Evolutionary conservation across 202 grass and related monocot species (phyloP).

Genomic region (Setaria viridis): DNA sequence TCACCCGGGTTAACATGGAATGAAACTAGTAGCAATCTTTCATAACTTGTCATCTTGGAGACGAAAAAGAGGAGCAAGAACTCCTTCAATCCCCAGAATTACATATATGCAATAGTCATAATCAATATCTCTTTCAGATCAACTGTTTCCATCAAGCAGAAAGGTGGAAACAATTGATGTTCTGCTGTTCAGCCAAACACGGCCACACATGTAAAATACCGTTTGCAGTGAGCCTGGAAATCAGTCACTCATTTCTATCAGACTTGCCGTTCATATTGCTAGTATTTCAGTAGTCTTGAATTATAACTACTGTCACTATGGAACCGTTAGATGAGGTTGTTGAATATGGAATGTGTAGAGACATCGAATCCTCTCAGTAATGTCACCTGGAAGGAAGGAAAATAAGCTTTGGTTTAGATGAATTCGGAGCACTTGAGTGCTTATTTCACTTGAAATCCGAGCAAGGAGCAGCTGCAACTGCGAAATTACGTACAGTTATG

Average conservation of each 20-base stretch:
- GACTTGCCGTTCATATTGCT: constrained; percentile 7
- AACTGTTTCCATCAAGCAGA: constrained; percentile 30
- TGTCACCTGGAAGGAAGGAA: constrained; percentile 64
- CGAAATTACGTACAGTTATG: constrained; percentile 63
- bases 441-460: constrained; percentile 39
- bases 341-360: constrained; percentile 71
- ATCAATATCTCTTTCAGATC: not conserved
- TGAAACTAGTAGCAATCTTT: constrained; percentile 18
- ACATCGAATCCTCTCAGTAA: constrained; percentile 76
- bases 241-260: constrained; percentile 2
- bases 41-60: constrained; percentile 27
- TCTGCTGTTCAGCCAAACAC: constrained; percentile 4
- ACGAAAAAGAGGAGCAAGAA: constrained; percentile 20
- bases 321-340: constrained; percentile 27
- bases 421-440: constrained; percentile 12
- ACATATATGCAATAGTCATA: constrained; percentile 14
- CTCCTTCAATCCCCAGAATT: constrained; percentile 20
- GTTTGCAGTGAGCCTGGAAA: constrained; percentile 29
- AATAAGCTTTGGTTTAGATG: constrained; percentile 26
- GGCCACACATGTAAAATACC: not conserved
- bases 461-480: constrained; percentile 27
- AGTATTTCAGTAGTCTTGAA: constrained; percentile 25
- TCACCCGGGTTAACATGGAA: constrained; percentile 11
- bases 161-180: not conserved
- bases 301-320: not conserved